Evolutionary conservation across 257 asterid genomes (phyloP).

Genomic region (Agastache rugosa): DNA sequence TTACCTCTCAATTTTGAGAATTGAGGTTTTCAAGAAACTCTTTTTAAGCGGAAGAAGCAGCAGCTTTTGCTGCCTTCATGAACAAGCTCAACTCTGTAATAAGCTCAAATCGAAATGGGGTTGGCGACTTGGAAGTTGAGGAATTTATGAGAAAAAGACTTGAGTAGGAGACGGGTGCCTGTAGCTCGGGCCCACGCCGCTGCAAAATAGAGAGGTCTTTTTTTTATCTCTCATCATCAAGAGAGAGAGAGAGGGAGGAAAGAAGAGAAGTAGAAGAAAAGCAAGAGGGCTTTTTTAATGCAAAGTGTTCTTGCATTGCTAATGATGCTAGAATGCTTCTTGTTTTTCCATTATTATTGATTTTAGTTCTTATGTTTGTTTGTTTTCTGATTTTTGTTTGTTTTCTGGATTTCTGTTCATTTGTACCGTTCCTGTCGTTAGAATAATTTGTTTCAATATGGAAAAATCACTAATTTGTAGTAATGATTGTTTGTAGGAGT

Average conservation of each 20-base stretch:
- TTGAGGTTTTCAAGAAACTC: constrained; percentile 19
- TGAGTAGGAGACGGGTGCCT: constrained; percentile 40
- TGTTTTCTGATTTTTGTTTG: neutral
- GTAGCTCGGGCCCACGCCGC: constrained; percentile 50
- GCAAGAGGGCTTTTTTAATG: constrained; percentile 46
- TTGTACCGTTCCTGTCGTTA: constrained; percentile 9
- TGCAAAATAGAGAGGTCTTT: constrained; percentile 39
- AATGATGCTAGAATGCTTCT: constrained; percentile 40
- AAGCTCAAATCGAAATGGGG: constrained; percentile 41
- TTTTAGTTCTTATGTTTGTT: neutral
- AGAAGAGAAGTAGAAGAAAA: constrained; percentile 49
- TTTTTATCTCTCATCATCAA: constrained; percentile 35
- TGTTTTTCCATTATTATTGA: constrained; percentile 19
- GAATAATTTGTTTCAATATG: neutral
- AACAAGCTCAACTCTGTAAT: neutral
- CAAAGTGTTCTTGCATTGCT: constrained; percentile 14
- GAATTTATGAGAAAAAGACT: constrained; percentile 69
- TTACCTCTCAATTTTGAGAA: constrained; percentile 8
- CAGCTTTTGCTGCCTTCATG: neutral
- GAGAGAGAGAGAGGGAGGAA: neutral
- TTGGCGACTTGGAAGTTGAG: constrained; percentile 50
- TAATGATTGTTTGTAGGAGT: neutral
- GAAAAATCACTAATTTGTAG: neutral
- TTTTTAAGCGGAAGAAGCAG: neutral
- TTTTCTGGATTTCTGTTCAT: constrained; percentile 14